Conservation (phyloP, 257 asterid genomes). For the Thymus quinquecostatus region DNA sequence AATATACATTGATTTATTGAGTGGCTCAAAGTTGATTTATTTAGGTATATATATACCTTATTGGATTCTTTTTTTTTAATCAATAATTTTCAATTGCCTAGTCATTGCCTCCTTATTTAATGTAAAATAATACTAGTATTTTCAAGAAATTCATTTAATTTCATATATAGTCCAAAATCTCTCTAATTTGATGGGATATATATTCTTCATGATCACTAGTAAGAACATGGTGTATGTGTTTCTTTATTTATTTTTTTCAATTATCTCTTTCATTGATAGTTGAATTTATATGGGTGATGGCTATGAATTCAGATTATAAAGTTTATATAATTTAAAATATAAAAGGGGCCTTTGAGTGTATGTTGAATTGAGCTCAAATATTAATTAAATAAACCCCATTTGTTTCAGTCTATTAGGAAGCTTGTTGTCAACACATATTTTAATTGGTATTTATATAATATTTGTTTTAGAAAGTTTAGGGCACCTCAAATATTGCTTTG, state of each 20-base stretch:
- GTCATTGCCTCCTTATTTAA: not conserved
- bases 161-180: constrained; percentile 25
- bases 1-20: not conserved
- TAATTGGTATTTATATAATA: not conserved
- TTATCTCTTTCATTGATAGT: not conserved
- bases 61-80: no score
- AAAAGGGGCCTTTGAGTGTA: not conserved
- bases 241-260: not conserved
- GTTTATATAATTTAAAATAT: not conserved
- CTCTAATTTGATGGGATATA: constrained; percentile 17
- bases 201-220: constrained; percentile 13
- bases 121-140: not conserved
- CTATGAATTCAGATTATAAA: not conserved
- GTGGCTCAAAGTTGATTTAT: constrained; percentile 4
- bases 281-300: not conserved
- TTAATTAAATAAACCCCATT: not conserved
- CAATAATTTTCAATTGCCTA: not conserved
- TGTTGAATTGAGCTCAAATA: not conserved
- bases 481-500: constrained; percentile 2
- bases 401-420: not conserved
- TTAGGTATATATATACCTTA: no score
- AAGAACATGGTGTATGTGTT: not conserved
- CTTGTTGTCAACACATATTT: not conserved
- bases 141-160: constrained; percentile 9
- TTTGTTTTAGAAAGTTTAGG: not conserved